Evolutionary conservation across 768 basidiomycete species (phyloP).

Genomic region (Hypsizygus marmoreus): DNA sequence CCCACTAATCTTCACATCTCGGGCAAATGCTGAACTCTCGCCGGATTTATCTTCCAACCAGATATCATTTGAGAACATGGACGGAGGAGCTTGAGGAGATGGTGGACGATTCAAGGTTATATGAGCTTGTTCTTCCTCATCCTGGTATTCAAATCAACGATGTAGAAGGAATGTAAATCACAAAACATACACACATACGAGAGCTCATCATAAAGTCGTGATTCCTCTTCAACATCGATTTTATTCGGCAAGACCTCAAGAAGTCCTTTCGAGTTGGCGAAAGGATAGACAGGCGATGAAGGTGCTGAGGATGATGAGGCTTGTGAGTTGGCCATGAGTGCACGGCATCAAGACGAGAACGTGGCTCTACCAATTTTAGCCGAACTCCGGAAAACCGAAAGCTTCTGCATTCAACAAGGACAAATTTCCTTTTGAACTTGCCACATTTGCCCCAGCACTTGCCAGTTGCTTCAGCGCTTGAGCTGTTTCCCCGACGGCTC

Average conservation of each 20-base stretch:
- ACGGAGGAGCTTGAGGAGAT: slow-evolving; percentile 42
- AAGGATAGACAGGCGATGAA: slow-evolving; percentile 37
- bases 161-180: not conserved
- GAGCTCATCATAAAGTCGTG: slow-evolving; percentile 66
- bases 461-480: too few relatives aligned
- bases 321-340: slow-evolving; percentile 9
- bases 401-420: too few relatives aligned
- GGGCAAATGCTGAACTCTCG: slow-evolving; percentile 56
- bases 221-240: slow-evolving; percentile 72
- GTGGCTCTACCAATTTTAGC: too few relatives aligned
- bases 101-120: slow-evolving; percentile 23
- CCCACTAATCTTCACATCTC: slow-evolving; percentile 64
- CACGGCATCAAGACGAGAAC: too few relatives aligned
- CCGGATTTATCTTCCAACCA: slow-evolving; percentile 67
- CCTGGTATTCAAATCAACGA: slow-evolving; percentile 11
- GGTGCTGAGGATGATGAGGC: slow-evolving; percentile 10
- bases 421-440: too few relatives aligned
- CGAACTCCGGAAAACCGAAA: too few relatives aligned
- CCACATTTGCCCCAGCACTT: too few relatives aligned
- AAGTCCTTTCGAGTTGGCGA: slow-evolving; percentile 45
- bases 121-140: slow-evolving; percentile 10
- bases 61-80: slow-evolving; percentile 68
- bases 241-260: slow-evolving; percentile 56
- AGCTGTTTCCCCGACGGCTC: too few relatives aligned
- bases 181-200: slow-evolving; percentile 30